These are phyloP conservation scores for Penicillium flavigenum DNA, from an alignment of 495 filamentous ascomycete genomes.

Conservation along the genomic window DNA sequence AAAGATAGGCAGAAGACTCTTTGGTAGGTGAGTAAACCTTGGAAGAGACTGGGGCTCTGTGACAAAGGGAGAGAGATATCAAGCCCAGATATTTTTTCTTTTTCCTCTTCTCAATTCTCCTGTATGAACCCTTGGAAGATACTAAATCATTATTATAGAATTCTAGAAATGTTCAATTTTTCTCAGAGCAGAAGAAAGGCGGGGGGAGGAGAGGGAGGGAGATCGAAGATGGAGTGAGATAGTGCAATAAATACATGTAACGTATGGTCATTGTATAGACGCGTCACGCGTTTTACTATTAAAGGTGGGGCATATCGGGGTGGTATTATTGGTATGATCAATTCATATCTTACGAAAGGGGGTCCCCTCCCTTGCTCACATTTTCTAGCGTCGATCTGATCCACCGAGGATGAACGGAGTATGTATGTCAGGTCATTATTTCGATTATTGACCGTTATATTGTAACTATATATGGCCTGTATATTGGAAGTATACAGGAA, in stretches of 20 bases:
- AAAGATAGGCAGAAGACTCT: background rate
- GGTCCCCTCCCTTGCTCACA: slow-evolving; percentile 8
- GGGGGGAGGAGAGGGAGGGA: slow-evolving; percentile 23
- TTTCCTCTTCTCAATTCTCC: background rate
- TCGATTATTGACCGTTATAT: background rate
- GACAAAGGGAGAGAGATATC: background rate
- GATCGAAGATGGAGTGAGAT: slow-evolving; percentile 25
- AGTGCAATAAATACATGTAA: slow-evolving; percentile 16
- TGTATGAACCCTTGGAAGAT: background rate
- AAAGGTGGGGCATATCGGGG: background rate
- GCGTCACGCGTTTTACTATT: slow-evolving; percentile 35
- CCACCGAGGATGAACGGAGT: slow-evolving; percentile 6
- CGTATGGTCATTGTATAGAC: slow-evolving; percentile 33
- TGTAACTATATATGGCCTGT: background rate
- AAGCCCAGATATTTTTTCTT: background rate
- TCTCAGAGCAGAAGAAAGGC: slow-evolving; percentile 13
- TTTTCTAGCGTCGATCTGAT: slow-evolving; percentile 12
- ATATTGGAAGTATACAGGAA: background rate
- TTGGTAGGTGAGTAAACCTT: background rate
- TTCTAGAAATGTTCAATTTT: slow-evolving; percentile 6
- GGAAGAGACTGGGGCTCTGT: slow-evolving; percentile 1
- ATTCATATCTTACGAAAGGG: slow-evolving; percentile 9
- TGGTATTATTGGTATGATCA: background rate
- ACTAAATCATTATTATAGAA: slow-evolving; percentile 22
- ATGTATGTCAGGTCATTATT: slow-evolving; percentile 4